Percentiles rank a stretch among this genome's conserved stretches.
These are phyloP conservation scores for Drosera spatulata DNA, from an alignment of 179 eudicot genomes.

Conservation along the genomic window DNA sequence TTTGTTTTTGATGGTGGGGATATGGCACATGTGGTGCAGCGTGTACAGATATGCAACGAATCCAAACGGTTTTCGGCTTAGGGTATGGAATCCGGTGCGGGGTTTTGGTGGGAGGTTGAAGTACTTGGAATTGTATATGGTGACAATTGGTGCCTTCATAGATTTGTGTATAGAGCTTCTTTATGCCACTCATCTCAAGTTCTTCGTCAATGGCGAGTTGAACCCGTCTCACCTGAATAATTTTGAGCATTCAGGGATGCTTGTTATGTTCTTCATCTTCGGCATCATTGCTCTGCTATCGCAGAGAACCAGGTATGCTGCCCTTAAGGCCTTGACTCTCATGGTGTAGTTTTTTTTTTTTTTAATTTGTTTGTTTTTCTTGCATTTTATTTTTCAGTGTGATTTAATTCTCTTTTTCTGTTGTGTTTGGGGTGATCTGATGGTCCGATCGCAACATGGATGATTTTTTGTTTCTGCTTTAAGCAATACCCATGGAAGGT, in stretches of 20 bases:
- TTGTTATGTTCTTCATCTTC: slow-evolving; percentile 81
- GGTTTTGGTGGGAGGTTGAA: slow-evolving; percentile 62
- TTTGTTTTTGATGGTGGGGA: slow-evolving; percentile 61
- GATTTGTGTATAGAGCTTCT: slow-evolving; percentile 86
- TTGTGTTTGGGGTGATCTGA: too few species aligned
- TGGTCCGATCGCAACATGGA: too few species aligned
- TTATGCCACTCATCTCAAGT: slow-evolving; percentile 69
- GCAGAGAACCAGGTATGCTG: slow-evolving; percentile 60
- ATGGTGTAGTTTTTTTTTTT: slow-evolving; percentile 30
- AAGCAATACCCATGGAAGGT: too few species aligned
- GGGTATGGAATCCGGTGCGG: slow-evolving; percentile 84
- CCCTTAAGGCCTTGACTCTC: slow-evolving; percentile 31
- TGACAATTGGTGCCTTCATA: slow-evolving; percentile 64
- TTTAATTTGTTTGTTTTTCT: not conserved
- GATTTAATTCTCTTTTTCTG: too few species aligned
- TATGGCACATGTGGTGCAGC: slow-evolving; percentile 85
- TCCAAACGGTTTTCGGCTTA: slow-evolving; percentile 48
- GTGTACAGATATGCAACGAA: slow-evolving; percentile 45
- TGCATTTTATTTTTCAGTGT: not conserved
- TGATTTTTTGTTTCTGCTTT: too few species aligned
- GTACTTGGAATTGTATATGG: slow-evolving; percentile 77
- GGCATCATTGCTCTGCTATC: slow-evolving; percentile 55
- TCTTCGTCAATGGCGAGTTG: slow-evolving; percentile 57
- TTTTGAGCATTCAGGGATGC: slow-evolving; percentile 94
- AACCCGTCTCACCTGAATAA: slow-evolving; percentile 74